phyloP scores from a whole-genome alignment of 345 rosid genomes.

The Dovyalis caffra region DNA sequence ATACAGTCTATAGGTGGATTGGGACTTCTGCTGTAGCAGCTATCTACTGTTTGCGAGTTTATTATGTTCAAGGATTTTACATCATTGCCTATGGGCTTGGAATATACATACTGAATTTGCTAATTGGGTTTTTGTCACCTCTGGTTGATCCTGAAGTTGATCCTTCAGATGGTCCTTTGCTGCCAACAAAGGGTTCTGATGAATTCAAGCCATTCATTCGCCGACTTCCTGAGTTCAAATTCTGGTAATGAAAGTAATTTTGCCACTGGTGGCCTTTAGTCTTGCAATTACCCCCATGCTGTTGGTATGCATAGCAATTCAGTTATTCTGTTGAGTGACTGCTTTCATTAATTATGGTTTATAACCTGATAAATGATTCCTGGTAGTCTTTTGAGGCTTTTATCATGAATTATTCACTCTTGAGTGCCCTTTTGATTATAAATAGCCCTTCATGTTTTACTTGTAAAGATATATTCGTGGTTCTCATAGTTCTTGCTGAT shows the following conservation, averaged over 20 bases:
- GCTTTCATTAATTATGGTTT: background rate
- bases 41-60: slow-evolving; percentile 67
- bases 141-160: slow-evolving; percentile 87
- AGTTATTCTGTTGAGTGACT: background rate
- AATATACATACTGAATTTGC: slow-evolving; percentile 79
- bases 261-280: background rate
- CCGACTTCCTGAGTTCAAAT: slow-evolving; percentile 93
- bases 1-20: slow-evolving; percentile 73
- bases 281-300: background rate
- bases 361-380: slow-evolving; percentile 1
- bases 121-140: slow-evolving; percentile 93
- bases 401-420: background rate
- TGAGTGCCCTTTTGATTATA: background rate
- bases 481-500: background rate
- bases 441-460: background rate
- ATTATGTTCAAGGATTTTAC: slow-evolving; percentile 80
- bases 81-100: slow-evolving; percentile 89
- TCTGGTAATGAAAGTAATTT: slow-evolving; percentile 60
- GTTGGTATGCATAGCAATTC: background rate
- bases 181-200: slow-evolving; percentile 94
- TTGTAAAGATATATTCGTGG: background rate
- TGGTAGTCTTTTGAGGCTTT: background rate
- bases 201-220: slow-evolving; percentile 97
- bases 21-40: slow-evolving; percentile 55
- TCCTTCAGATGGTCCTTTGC: slow-evolving; percentile 65